Base-by-base conservation (phyloP, 176 grass and related monocot species). In the Tuctoria greenei region DNA sequence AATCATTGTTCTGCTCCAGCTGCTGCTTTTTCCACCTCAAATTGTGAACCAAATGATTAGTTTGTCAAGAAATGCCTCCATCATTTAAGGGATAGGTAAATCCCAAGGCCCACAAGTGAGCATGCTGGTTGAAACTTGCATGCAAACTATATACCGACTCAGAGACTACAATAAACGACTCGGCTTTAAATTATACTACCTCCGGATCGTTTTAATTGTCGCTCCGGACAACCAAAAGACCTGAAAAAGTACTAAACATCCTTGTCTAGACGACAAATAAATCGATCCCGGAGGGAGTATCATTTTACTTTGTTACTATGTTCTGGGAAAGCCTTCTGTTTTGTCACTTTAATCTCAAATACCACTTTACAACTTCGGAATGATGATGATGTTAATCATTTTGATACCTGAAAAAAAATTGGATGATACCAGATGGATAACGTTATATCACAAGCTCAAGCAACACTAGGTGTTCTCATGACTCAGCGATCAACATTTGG, bases 361-460 rank as follows among this genome's bases (percentile, higher is more conserved):
- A 45, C 15, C 11, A 35, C 0, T 68, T 79, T 69, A 10, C 54
- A 62, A 42, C 18, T 71, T 36, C 14, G 40, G 17, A 70, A 12
- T 40, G 35, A 23, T 54, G 18, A 34, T 54, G 27, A 51, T 51
- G 7, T 6, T 24, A 3, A 1, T 43, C 12, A 77, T 43, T 61
- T 83, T 1, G 21, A 42, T 42, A 4, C 57, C 56, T 84, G 24
- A 84, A 36, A 26, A n/a, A 69, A 54, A 54, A 37, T 56, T 77
- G 50, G 9, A 45, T 84, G 44, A 64, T 80, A n/a, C 4, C 67
- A 99, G 95, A 94, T 99, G 95, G 95, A 99, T 71, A 85, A 73
- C 67, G 91, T 95, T 64, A 99, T 99, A 76, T 99, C 91, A 63
- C 95, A 99, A 86, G 95, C 95, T 67, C 91, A 99, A 86, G 84